Conservation (phyloP, 2,329 filamentous ascomycete genomes). For the Curvularia verruculosa region DNA sequence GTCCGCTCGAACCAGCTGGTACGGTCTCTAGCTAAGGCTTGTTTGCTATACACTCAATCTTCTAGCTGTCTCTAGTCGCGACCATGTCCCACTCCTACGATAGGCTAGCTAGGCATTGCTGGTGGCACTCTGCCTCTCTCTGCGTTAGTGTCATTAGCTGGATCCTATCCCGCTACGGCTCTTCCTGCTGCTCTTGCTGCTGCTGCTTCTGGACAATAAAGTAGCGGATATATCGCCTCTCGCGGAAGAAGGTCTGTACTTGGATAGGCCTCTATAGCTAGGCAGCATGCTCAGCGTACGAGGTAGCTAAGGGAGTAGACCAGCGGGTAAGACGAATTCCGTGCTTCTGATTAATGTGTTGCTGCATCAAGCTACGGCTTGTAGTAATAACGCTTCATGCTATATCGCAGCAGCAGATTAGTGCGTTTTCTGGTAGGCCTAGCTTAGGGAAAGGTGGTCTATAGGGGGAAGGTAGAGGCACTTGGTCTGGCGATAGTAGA, state of each 20-base stretch:
- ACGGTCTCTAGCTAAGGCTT: not conserved
- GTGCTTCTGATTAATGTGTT: not conserved
- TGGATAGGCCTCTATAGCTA: conserved; percentile 4
- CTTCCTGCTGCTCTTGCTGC: not conserved
- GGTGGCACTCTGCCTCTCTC: not conserved
- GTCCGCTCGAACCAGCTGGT: conserved; percentile 9
- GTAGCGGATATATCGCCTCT: not conserved
- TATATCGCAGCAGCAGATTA: not conserved
- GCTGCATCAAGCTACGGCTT: not conserved
- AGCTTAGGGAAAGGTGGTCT: not conserved
- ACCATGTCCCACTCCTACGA: not conserved
- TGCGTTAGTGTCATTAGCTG: not conserved
- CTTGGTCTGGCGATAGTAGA: not conserved
- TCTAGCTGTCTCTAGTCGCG: not conserved
- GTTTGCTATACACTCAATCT: not conserved
- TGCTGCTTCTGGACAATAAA: conserved; percentile 14
- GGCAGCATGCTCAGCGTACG: not conserved
- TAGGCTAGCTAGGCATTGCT: not conserved
- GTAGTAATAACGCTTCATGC: not conserved
- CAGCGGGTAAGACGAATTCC: not conserved
- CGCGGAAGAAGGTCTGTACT: conserved; percentile 6
- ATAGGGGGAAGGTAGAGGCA: not conserved
- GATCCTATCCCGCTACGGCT: not conserved
- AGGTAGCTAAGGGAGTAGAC: not conserved
- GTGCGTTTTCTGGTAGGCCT: not conserved